Percentiles rank a stretch among this genome's conserved stretches.
Conservation (phyloP, 495 filamentous ascomycete genomes). For the Xylaria venustula region DNA sequence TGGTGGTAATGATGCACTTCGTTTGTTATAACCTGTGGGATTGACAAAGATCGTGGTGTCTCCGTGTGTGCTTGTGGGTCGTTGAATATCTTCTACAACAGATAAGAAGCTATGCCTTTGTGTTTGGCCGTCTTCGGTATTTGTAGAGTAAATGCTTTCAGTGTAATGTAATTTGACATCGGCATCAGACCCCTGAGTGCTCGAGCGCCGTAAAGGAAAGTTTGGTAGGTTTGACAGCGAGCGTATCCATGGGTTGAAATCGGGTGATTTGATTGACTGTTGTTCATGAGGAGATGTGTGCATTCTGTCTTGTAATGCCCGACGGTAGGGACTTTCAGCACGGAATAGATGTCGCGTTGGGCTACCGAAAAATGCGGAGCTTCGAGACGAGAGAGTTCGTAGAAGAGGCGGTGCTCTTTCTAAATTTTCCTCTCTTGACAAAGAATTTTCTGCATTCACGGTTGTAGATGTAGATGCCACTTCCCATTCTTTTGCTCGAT, state of each 20-base stretch:
- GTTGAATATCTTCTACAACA: constrained; percentile 7
- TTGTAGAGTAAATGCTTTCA: constrained; percentile 45
- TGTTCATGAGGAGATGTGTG: constrained; percentile 26
- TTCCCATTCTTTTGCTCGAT: neutral
- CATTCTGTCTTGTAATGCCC: constrained; percentile 46
- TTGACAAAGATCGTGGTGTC: constrained; percentile 30
- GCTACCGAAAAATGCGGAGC: constrained; percentile 43
- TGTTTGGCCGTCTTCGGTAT: constrained; percentile 16
- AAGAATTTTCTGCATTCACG: neutral
- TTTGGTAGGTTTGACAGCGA: constrained; percentile 30
- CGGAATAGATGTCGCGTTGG: constrained; percentile 48
- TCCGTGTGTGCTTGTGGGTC: constrained; percentile 16
- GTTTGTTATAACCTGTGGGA: constrained; percentile 21
- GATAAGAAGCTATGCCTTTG: constrained; percentile 4
- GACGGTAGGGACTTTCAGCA: constrained; percentile 56
- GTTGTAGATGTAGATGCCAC: constrained; percentile 2
- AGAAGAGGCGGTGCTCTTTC: constrained; percentile 9
- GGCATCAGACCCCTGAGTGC: constrained; percentile 29
- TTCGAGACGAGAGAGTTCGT: constrained; percentile 22
- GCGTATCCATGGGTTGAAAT: constrained; percentile 52
- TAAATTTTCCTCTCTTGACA: neutral
- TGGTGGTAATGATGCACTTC: constrained; percentile 20
- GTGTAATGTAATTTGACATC: constrained; percentile 33
- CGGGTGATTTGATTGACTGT: constrained; percentile 24
- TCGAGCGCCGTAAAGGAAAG: constrained; percentile 26